Percentiles rank a stretch among this genome's conserved stretches.
Evolutionary conservation across 1,284 basidiomycete genomes (phyloP).

Genomic region (Polyporus tsugae): DNA sequence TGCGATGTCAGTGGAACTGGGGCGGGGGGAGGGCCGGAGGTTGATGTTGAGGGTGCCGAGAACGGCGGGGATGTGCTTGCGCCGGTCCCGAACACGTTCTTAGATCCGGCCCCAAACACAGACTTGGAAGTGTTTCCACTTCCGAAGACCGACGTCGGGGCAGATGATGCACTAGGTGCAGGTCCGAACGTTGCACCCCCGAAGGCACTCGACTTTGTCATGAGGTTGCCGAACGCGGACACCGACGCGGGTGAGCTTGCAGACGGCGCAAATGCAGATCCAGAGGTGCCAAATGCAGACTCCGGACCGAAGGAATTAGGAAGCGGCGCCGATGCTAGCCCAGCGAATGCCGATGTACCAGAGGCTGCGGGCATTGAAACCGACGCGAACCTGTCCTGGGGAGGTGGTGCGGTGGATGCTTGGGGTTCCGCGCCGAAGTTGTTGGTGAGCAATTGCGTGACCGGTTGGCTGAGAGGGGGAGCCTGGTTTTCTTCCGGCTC

Average conservation of each 20-base stretch:
- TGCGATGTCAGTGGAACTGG: slow-evolving; percentile 16
- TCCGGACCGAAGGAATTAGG: slow-evolving; percentile 11
- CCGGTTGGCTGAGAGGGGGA: slow-evolving; percentile 11
- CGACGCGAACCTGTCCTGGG: slow-evolving; percentile 7
- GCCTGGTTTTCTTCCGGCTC: slow-evolving; percentile 31
- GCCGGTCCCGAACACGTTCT: slow-evolving; percentile 15
- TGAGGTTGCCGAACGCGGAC: slow-evolving; percentile 38
- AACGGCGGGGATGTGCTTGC: background rate
- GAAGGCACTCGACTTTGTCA: slow-evolving; percentile 25
- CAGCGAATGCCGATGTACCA: slow-evolving; percentile 27
- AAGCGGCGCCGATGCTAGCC: slow-evolving; percentile 19
- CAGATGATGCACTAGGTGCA: background rate
- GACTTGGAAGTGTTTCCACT: slow-evolving; percentile 19
- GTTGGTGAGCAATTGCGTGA: slow-evolving; percentile 50
- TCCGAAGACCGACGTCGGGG: slow-evolving; percentile 4
- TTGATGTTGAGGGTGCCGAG: background rate
- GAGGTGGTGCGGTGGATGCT: background rate
- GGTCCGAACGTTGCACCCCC: slow-evolving; percentile 30
- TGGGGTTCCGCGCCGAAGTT: slow-evolving; percentile 40
- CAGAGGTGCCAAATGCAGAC: slow-evolving; percentile 21
- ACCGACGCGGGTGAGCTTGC: slow-evolving; percentile 30
- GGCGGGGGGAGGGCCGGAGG: background rate
- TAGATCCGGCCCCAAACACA: slow-evolving; percentile 20
- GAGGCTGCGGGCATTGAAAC: slow-evolving; percentile 9
- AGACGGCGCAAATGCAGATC: slow-evolving; percentile 13